These are phyloP conservation scores for carrot (Daucus carota) DNA, from an alignment of 129 eudicot species.

Conservation along the genomic window DNA sequence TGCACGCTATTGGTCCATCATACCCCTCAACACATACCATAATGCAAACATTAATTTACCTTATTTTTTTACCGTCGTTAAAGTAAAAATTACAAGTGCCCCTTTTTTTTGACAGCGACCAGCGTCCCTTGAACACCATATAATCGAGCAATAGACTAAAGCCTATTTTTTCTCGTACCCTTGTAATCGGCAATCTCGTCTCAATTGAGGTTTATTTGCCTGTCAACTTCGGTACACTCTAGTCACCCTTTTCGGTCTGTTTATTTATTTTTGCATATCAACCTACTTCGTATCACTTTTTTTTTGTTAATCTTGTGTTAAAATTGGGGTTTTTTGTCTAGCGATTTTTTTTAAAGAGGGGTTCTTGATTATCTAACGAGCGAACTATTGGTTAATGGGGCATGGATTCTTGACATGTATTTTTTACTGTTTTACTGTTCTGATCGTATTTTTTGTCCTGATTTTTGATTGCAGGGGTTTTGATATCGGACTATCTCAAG, in stretches of 20 bases:
- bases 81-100: too few species aligned
- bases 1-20: too few species aligned
- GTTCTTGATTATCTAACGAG: neutral
- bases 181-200: neutral
- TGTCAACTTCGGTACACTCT: neutral
- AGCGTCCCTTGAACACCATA: neutral
- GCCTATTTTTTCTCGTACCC: constrained; percentile 6
- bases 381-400: too few species aligned
- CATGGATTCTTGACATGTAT: neutral
- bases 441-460: neutral
- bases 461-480: neutral
- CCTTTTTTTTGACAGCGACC: too few species aligned
- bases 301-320: neutral
- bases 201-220: neutral
- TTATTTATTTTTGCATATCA: neutral
- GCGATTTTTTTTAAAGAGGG: neutral
- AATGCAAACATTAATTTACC: too few species aligned
- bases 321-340: neutral
- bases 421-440: neutral
- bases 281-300: neutral
- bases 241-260: neutral
- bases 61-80: too few species aligned
- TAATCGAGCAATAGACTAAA: neutral
- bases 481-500: neutral
- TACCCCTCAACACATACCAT: too few species aligned